A percentile compares a stretch with the other conserved stretches of the same genome.
These are phyloP conservation scores for Lumnitzera littorea DNA, from an alignment of 345 rosid genomes.

Conservation along the genomic window DNA sequence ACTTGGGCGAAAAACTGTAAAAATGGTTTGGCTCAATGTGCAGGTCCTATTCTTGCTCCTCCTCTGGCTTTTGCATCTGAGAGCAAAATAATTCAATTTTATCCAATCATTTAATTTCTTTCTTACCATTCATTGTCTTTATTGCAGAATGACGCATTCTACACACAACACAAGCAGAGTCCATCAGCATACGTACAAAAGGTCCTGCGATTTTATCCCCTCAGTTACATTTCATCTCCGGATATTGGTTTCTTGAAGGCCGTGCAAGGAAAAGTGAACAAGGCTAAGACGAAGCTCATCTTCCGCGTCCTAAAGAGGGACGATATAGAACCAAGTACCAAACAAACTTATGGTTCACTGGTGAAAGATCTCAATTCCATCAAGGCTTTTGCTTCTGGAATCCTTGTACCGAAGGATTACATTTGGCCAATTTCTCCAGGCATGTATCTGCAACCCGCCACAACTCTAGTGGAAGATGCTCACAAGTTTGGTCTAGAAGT, in stretches of 20 bases:
- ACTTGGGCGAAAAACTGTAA: constrained; percentile 22
- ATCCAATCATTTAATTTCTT: not conserved
- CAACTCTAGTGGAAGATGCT: constrained; percentile 73
- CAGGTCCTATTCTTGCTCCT: constrained; percentile 32
- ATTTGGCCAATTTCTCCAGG: constrained; percentile 52
- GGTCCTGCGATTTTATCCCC: constrained; percentile 9
- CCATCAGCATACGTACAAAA: constrained; percentile 26
- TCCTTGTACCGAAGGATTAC: constrained; percentile 70
- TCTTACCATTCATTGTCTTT: not conserved
- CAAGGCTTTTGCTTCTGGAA: constrained; percentile 64
- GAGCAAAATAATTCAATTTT: not conserved
- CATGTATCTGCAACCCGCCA: constrained; percentile 40
- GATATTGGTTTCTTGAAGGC: constrained; percentile 75
- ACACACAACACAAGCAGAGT: constrained; percentile 50
- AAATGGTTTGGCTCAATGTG: constrained; percentile 65
- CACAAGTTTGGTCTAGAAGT: constrained; percentile 67
- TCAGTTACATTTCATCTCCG: constrained; percentile 53
- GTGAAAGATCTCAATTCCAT: constrained; percentile 40
- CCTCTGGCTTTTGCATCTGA: not conserved
- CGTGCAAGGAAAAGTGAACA: constrained; percentile 32
- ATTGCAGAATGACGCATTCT: constrained; percentile 59
- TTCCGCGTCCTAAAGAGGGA: constrained; percentile 28
- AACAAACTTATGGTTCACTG: constrained; percentile 42
- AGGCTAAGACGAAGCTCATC: constrained; percentile 38
- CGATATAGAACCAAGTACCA: constrained; percentile 61